Percentiles rank a stretch among this genome's conserved stretches.
Conservation (phyloP, 176 grass and related monocot species). For the Chloris gayana region DNA sequence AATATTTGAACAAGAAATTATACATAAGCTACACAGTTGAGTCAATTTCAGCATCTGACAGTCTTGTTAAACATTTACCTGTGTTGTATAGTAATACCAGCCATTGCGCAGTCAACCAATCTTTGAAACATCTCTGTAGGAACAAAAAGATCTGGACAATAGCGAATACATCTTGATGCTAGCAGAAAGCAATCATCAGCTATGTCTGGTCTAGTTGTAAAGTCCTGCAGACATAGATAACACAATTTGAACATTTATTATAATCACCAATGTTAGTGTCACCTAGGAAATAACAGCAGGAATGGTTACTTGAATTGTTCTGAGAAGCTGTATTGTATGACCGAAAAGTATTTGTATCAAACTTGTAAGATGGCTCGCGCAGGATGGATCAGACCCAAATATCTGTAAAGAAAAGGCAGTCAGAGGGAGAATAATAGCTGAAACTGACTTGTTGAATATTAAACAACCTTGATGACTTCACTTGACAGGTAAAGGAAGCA, state of each 20-base stretch:
- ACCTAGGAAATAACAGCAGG: conserved; percentile 20
- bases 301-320: conserved; percentile 75
- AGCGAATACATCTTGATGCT: conserved; percentile 95
- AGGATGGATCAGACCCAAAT: conserved; percentile 91
- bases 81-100: conserved; percentile 95
- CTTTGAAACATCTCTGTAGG: conserved; percentile 73
- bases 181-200: conserved; percentile 97
- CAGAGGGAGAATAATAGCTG: conserved; percentile 3
- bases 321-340: conserved; percentile 85
- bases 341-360: conserved; percentile 84
- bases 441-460: not conserved
- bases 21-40: conserved; percentile 10
- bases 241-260: conserved; percentile 12
- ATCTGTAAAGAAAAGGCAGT: conserved; percentile 60
- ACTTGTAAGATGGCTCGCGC: conserved; percentile 75
- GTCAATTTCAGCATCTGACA: conserved; percentile 3
- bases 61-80: conserved; percentile 53
- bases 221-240: conserved; percentile 67
- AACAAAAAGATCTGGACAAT: conserved; percentile 90
- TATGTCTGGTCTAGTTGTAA: conserved; percentile 98
- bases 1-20: conserved; percentile 27
- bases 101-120: conserved; percentile 88
- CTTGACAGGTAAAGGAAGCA: conserved; percentile 98
- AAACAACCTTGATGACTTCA: conserved; percentile 98
- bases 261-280: conserved; percentile 15